Evolutionary conservation across 331 rosid species (phyloP).

Genomic region (Stylosanthes scabra): DNA sequence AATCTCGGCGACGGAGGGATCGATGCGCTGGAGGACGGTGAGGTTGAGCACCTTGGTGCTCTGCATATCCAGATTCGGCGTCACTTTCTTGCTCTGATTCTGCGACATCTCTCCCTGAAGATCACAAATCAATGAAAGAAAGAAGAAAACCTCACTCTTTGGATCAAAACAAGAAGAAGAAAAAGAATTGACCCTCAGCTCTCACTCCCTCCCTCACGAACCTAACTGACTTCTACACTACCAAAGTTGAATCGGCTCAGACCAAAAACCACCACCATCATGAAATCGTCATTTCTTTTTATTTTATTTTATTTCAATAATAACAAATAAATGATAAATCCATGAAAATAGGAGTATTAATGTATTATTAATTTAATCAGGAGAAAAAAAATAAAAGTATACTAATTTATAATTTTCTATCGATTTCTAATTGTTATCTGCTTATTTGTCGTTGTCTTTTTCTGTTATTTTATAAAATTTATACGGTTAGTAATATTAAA

Average conservation of each 20-base stretch:
- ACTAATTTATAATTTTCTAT: too few relatives aligned
- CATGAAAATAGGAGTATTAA: too few relatives aligned
- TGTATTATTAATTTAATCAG: too few relatives aligned
- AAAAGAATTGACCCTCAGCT: constrained; percentile 31
- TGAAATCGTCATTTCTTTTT: background rate
- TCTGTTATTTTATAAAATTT: too few relatives aligned
- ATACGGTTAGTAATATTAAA: too few relatives aligned
- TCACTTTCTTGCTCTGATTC: constrained; percentile 63
- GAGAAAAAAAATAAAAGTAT: too few relatives aligned
- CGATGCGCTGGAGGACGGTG: constrained; percentile 86
- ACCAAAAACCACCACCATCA: constrained; percentile 1
- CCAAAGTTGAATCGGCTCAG: constrained; percentile 27
- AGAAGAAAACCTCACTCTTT: background rate
- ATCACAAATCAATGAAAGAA: background rate
- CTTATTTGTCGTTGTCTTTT: too few relatives aligned
- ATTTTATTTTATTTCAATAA: too few relatives aligned
- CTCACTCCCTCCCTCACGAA: constrained; percentile 25
- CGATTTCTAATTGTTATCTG: too few relatives aligned
- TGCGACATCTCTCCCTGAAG: constrained; percentile 62
- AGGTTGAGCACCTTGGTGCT: constrained; percentile 90
- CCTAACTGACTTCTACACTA: background rate
- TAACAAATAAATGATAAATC: too few relatives aligned
- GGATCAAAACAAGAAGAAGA: background rate
- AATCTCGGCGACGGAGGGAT: constrained; percentile 90
- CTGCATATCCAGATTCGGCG: constrained; percentile 92